Base-by-base conservation (phyloP, 441 rosid genomes). In the Kokia cookei region DNA sequence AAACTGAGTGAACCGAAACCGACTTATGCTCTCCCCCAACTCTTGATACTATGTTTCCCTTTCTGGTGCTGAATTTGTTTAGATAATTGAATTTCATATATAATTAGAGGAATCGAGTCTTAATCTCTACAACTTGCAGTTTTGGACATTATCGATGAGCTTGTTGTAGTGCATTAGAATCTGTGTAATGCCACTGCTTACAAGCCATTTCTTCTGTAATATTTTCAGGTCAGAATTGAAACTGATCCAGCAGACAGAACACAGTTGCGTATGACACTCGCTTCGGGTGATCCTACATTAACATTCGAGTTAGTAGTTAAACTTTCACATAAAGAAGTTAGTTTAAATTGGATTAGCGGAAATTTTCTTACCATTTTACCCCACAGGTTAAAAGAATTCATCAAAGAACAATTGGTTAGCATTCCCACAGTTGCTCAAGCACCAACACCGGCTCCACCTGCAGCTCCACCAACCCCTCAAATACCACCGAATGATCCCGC, bases 241-340 rank as follows among this genome's bases (percentile, higher is more conserved):
- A 96, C 99, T 35, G 99, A 96, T 79, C 99, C 98, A n/a, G 93
- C 99, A 10, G 99, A 96, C 78, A 89, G 95, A 85, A 94, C 99
- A 37, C 99, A 96, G 83, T 82, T 96, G 89, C 94, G 99, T 4
- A 83, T 96, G 89, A 96, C 99, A 66, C 90, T 93, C 66, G 96
- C 90, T 65, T 86, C 98, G 0, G 98, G 99, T 71, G 98, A 96
- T 76, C 99, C 97, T 7, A 75, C 87, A 0, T 85, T 96, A 70
- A 86, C 99, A 35, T 90, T 87, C 13, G 99, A 96, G 99, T 93
- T 90, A 14, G 98, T 79, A 35, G 77, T 62, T 67, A 19, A 62
- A 73, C 43, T 72, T 50, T 32, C 67, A 60, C 12, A 26, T 14
- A 2, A 40, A 35, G 64, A 51, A 45, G 40, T 68, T 32, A 15